Percentiles rank a stretch among this genome's conserved stretches.
phyloP scores from a whole-genome alignment of 345 rosid species.

The Linum lewisii region DNA sequence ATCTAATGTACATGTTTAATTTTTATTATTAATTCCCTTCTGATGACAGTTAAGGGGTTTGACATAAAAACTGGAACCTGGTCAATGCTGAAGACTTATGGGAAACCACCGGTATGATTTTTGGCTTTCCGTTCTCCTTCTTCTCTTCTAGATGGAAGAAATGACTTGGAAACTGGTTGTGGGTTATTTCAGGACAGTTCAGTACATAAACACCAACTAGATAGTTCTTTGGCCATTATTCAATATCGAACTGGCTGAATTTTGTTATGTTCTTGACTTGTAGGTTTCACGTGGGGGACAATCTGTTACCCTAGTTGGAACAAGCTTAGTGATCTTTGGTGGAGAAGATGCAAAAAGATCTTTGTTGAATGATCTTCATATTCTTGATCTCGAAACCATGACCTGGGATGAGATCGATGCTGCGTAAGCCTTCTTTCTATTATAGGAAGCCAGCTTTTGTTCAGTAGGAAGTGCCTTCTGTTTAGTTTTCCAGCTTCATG shows the following conservation, averaged over 20 bases:
- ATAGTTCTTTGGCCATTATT: not conserved
- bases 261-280: slow-evolving; percentile 16
- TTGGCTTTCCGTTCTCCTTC: slow-evolving; percentile 12
- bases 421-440: slow-evolving; percentile 40
- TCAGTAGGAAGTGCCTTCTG: not conserved
- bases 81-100: slow-evolving; percentile 86
- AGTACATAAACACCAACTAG: too few relatives aligned
- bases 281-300: slow-evolving; percentile 98
- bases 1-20: not conserved
- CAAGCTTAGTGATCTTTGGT: slow-evolving; percentile 87
- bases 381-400: slow-evolving; percentile 93
- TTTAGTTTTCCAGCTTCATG: not conserved
- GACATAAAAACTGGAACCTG: slow-evolving; percentile 65
- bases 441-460: slow-evolving; percentile 7
- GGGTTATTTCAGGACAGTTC: too few relatives aligned
- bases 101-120: slow-evolving; percentile 80
- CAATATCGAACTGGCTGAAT: not conserved
- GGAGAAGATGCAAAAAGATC: slow-evolving; percentile 93
- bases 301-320: slow-evolving; percentile 76
- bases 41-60: slow-evolving; percentile 69
- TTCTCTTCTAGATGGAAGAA: too few relatives aligned
- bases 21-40: slow-evolving; percentile 2
- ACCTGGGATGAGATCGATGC: slow-evolving; percentile 99
- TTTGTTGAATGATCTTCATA: slow-evolving; percentile 82
- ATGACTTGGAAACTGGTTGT: too few relatives aligned